Evolutionary conservation across 352 stramenopile genomes (phyloP).

Genomic region (Globisporangium acanthophoron): DNA sequence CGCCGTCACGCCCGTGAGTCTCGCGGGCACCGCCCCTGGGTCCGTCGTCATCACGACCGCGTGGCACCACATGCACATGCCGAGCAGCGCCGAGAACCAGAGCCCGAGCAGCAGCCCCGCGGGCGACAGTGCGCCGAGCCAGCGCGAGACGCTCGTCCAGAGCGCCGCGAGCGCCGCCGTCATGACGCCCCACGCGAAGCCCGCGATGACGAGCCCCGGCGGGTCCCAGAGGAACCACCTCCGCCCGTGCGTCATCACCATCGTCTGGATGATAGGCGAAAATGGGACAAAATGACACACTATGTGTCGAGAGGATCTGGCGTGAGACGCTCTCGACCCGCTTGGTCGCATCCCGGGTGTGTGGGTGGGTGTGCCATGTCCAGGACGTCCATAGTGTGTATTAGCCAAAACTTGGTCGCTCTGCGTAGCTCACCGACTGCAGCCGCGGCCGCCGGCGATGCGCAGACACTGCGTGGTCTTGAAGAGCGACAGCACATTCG

Average conservation of each 20-base stretch:
- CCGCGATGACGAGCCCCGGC: constrained; percentile 52
- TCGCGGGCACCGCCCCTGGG: constrained; percentile 57
- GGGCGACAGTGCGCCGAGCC: constrained; percentile 49
- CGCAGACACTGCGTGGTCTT: constrained; percentile 37
- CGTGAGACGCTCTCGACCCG: too few relatives aligned
- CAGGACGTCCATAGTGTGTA: too few relatives aligned
- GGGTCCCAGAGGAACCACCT: constrained; percentile 64
- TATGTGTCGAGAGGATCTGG: too few relatives aligned
- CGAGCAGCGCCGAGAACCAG: constrained; percentile 49
- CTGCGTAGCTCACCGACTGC: not conserved
- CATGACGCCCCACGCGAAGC: constrained; percentile 55
- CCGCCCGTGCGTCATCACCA: not conserved
- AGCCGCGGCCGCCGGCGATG: constrained; percentile 43
- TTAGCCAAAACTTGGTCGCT: not conserved
- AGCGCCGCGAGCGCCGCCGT: constrained; percentile 32
- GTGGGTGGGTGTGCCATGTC: too few relatives aligned
- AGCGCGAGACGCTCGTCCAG: constrained; percentile 44
- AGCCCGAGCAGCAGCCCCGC: constrained; percentile 33
- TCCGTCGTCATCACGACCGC: constrained; percentile 70
- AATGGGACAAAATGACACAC: too few relatives aligned
- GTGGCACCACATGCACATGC: constrained; percentile 73
- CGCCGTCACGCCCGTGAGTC: constrained; percentile 20
- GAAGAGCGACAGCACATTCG: constrained; percentile 56
- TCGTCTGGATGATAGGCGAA: not conserved
- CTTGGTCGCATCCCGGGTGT: too few relatives aligned